Evolutionary conservation across 2,329 filamentous ascomycete species (phyloP), one percentile per base, ranked within the genome.

Genomic region (Domatiomyces globalis): DNA sequence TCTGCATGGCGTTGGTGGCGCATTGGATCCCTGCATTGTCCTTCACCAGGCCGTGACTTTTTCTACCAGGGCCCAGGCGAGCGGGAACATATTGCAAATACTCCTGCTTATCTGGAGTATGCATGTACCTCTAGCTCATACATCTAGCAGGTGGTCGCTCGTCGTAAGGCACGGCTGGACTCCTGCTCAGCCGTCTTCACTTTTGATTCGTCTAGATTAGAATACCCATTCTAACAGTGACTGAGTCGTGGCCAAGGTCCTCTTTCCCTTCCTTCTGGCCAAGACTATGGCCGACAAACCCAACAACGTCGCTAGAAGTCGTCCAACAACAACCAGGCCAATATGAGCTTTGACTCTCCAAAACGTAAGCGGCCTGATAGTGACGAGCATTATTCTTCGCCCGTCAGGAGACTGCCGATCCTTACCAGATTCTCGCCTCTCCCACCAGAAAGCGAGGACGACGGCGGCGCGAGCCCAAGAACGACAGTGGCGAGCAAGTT

Each of bases 1-100:
- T 47, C 45, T 50, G 55, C 55, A 57, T 49, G 55, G 55, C 53
- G 53, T 55, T 55, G 53, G 55, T 43, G 25, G 55, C 49, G 19
- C 39, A 15, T 46, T 12, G 44, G 47, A 51, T 46, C 27, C 12
- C 45, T 22, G 39, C 39, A n/a, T 25, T 12, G 33, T 17, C 19
- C 4, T 43, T 33, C 15, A 25, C 29, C 9, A 45, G 4, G 22
- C 17, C 18, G n/a, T 18, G 20, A 36, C 25, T 48, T 36, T 19
- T 15, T 36, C 18, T 36, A 39, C 10, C 17, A n/a, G 39, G 22
- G 36, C n/a, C n/a, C n/a, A n/a, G 18, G 17, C 12, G 10, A 6
- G 4, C 15, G 4, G 47, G 47, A 15, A 17, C 33, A 15, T 22
- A 25, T 19, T 49, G 42, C 33, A 20, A 39, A 12, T 19, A 20